Evolutionary conservation across 768 basidiomycete species (phyloP), one percentile per base, ranked within the genome.

Genomic region (Porpolomopsis calyptriformis): DNA sequence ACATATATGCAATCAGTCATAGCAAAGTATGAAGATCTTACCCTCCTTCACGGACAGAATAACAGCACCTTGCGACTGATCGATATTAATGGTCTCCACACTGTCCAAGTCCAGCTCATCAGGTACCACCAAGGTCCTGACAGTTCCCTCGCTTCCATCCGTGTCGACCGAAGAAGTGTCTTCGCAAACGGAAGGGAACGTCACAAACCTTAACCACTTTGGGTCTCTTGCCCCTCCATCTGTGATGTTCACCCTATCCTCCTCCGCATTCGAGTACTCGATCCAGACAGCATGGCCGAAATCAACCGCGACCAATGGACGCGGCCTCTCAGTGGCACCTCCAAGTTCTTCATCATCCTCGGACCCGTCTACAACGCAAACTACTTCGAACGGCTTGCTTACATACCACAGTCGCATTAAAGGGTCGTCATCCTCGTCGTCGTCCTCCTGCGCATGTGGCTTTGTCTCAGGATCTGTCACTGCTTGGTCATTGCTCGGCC

Each of bases 241-340:
- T 43, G 47, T 48, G 18, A 58, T 2, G 5, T 44, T 46, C 47
- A 33, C 39, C 16, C 49, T 43, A 18, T 59, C 59, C 11, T 61
- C 56, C n/a, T 61, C 61, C 41, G 47, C 64, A 53, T 62, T 67
- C 52, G 52, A 56, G 54, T 78, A 77, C 55, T 85, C 82, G 39
- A 92, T 77, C 76, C 87, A 85, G 27, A 87, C 82, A 14, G 89
- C 84, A 55, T 90, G 87, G 34, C 86, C 85, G 64, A 92, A 93
- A 57, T 92, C 79, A 5, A 91, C 82, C 0, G 83, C 83, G n/a
- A 85, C 77, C 11, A 85, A 69, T 19, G 82, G 82, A 2, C 82
- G 69, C 16, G 78, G 78, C 3, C 78, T 68, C 24, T 76, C 77
- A 25, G 19, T 41, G 22, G 29, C 31, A 46, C 55, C 49, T 2